Evolutionary conservation across 495 filamentous ascomycete genomes (phyloP), one percentile per base, ranked within the genome.

Genomic region (Penicillium coffeae): DNA sequence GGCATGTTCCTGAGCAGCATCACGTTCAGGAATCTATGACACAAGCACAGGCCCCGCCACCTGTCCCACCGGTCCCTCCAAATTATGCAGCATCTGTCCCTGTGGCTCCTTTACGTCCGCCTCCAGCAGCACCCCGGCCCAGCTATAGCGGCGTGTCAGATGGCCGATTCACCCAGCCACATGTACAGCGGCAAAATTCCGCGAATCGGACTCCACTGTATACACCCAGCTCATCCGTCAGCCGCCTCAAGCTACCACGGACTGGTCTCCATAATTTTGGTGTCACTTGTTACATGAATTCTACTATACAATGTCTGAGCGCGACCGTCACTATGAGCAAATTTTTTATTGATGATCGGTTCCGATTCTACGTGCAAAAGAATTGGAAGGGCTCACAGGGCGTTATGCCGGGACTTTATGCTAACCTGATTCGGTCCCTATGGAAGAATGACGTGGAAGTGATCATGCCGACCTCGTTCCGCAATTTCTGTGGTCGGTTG

Each of bases 71-170:
- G n/a, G 37, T 45, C 13, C 48, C 25, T 10, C 60, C 69, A 0
- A 66, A 68, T 27, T 73, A 72, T 66, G 65, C 70, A 33, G 48
- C 71, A 40, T 50, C 75, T 19, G 47, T 72, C 15, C 69, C 71
- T n/a, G 54, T 72, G n/a, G 65, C 68, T 14, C 69, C 72, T 3
- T 74, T 65, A 21, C 79, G 89, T 15, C 93, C 93, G n/a, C 77
- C 88, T 4, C 94, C 93, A 43, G 85, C 91, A 2, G 77, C 92
- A 25, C 87, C 90, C 16, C 81, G 90, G 22, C 84, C 84, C 21
- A 95, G 86, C 62, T 95, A 96, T 50, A 90, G 87, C 58, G 94
- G 94, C 13, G 83, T 95, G 3, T 85, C 89, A 2, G 88, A 90
- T 60, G 76, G 71, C 52, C 70, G 72, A 56, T 66, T 78, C 44